phyloP scores from a whole-genome alignment of 805 yeast genomes.

The Lipomyces anomalus region DNA sequence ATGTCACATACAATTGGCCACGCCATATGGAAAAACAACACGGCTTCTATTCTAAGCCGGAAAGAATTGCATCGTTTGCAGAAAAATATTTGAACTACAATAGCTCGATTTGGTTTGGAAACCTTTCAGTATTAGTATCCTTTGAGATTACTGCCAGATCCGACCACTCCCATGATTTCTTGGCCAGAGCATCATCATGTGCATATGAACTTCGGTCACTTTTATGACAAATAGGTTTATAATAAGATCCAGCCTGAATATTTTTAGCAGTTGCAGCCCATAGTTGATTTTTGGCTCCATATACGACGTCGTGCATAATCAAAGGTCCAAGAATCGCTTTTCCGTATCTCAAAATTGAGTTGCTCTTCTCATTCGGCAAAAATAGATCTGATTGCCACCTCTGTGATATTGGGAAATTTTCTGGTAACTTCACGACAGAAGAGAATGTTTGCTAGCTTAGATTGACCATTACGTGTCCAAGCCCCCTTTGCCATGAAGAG shows the following conservation, averaged over 20 bases:
- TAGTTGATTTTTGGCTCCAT: slow-evolving; percentile 1
- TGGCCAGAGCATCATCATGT: slow-evolving; percentile 2
- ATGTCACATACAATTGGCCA: too few species aligned
- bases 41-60: too few species aligned
- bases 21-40: too few species aligned
- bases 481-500: not conserved
- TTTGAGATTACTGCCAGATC: too few species aligned
- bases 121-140: too few species aligned
- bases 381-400: slow-evolving; percentile 3
- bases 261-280: slow-evolving; percentile 3
- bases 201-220: not conserved
- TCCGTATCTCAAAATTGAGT: too few species aligned
- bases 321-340: slow-evolving; percentile 1
- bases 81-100: too few species aligned
- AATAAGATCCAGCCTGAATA: not conserved
- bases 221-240: slow-evolving; percentile 1
- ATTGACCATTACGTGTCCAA: slow-evolving; percentile 5
- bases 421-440: slow-evolving; percentile 1
- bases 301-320: not conserved
- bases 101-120: too few species aligned
- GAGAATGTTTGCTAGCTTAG: slow-evolving; percentile 13
- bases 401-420: slow-evolving; percentile 2
- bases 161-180: slow-evolving; percentile 3
- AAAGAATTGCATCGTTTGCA: too few species aligned
- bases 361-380: not conserved